Conservation (phyloP, 805 yeast species). For the Teunomyces panamensis region DNA sequence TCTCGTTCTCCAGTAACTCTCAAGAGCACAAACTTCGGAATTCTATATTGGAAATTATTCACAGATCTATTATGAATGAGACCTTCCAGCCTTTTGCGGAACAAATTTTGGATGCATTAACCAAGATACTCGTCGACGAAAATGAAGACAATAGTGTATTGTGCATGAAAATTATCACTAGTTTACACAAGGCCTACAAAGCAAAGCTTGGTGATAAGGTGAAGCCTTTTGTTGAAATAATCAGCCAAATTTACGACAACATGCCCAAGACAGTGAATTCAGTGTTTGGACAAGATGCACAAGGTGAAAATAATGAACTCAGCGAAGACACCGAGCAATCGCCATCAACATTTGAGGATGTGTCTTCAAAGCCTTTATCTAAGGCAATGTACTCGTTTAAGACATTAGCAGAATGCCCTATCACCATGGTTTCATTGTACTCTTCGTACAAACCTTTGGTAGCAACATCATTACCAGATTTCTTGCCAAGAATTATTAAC, state of each 20-base stretch:
- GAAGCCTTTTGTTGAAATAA: conserved; percentile 71
- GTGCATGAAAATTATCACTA: conserved; percentile 83
- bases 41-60: conserved; percentile 72
- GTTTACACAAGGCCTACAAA: conserved; percentile 83
- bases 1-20: conserved; percentile 63
- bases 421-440: conserved; percentile 88
- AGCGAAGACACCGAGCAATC: conserved; percentile 23
- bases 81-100: conserved; percentile 68
- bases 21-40: conserved; percentile 78
- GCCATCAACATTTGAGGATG: conserved; percentile 36
- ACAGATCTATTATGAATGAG: conserved; percentile 80
- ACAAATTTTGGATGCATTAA: conserved; percentile 56
- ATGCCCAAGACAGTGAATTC: conserved; percentile 72
- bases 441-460: conserved; percentile 81
- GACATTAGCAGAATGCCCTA: conserved; percentile 93
- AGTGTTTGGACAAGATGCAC: conserved; percentile 41
- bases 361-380: conserved; percentile 46
- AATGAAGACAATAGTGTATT: conserved; percentile 95
- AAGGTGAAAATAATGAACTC: conserved; percentile 6
- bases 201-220: conserved; percentile 64
- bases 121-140: conserved; percentile 62
- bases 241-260: conserved; percentile 73
- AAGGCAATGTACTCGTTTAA: conserved; percentile 82
- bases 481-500: conserved; percentile 78
- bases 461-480: conserved; percentile 64